Evolutionary conservation across 805 yeast species (phyloP).

Genomic region (Zygotorulaspora florentina): DNA sequence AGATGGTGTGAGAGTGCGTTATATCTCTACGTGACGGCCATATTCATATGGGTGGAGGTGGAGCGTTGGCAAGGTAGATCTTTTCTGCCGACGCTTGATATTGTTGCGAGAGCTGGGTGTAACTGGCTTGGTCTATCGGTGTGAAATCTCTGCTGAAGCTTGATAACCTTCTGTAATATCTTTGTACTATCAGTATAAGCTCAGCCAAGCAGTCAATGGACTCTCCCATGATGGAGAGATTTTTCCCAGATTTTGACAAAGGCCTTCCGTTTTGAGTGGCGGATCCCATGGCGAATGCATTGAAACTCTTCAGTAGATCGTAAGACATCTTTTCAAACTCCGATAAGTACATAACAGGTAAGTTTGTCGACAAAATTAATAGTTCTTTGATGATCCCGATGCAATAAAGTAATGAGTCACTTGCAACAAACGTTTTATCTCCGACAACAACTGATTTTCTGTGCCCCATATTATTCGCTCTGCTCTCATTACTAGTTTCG

Average conservation of each 20-base stretch:
- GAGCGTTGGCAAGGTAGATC: conserved; percentile 33
- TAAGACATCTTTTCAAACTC: conserved; percentile 42
- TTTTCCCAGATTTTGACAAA: conserved; percentile 30
- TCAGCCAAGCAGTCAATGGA: conserved; percentile 41
- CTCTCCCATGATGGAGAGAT: conserved; percentile 41
- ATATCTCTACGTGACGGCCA: neutral
- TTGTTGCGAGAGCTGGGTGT: conserved; percentile 22
- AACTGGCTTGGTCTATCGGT: conserved; percentile 22
- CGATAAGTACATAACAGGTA: conserved; percentile 41
- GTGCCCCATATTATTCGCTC: conserved; percentile 23
- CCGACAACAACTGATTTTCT: conserved; percentile 45
- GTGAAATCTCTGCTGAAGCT: conserved; percentile 23
- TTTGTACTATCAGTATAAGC: conserved; percentile 30
- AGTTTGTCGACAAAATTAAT: conserved; percentile 50
- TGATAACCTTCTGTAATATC: conserved; percentile 27
- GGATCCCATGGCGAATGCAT: conserved; percentile 34
- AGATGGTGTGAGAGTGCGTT: too few relatives aligned
- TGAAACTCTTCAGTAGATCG: conserved; percentile 48
- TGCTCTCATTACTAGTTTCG: conserved; percentile 2
- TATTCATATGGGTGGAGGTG: conserved; percentile 30
- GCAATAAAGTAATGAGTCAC: conserved; percentile 44
- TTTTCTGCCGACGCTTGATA: conserved; percentile 29
- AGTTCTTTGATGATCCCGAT: conserved; percentile 47
- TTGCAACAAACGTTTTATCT: conserved; percentile 54
- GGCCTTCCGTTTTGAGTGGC: conserved; percentile 21